Evolutionary conservation across 2,329 filamentous ascomycete genomes (phyloP).

Genomic region (Trichoderma hamatum): DNA sequence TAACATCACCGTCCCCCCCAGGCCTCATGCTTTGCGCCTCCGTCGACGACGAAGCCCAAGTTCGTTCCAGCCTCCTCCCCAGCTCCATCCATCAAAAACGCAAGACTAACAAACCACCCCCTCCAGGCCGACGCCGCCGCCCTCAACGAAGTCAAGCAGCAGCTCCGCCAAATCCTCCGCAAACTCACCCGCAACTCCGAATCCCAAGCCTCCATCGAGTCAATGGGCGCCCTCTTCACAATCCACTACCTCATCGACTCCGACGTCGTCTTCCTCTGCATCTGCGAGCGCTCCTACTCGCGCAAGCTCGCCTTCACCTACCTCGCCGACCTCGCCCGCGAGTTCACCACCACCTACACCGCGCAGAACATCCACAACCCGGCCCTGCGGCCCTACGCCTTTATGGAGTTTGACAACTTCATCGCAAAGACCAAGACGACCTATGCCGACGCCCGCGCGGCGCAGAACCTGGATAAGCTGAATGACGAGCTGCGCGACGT

Average conservation of each 20-base stretch:
- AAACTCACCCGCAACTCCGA: constrained; percentile 87
- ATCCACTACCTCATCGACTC: constrained; percentile 88
- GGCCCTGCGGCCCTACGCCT: constrained; percentile 85
- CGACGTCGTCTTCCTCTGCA: constrained; percentile 87
- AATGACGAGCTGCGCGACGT: constrained; percentile 98
- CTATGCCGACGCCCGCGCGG: constrained; percentile 88
- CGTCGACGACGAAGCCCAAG: constrained; percentile 84
- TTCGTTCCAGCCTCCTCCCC: constrained; percentile 40
- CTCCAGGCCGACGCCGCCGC: constrained; percentile 62
- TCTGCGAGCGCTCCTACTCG: constrained; percentile 91
- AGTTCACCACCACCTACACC: constrained; percentile 88
- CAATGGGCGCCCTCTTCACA: constrained; percentile 73
- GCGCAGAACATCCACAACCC: constrained; percentile 72
- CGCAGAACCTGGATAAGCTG: constrained; percentile 90
- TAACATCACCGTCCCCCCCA: constrained; percentile 41
- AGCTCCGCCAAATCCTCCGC: constrained; percentile 88
- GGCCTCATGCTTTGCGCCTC: constrained; percentile 94
- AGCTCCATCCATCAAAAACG: background rate
- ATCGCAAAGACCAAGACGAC: constrained; percentile 90
- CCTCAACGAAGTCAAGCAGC: constrained; percentile 84
- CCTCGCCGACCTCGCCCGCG: constrained; percentile 85
- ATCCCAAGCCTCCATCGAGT: constrained; percentile 89
- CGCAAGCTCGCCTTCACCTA: constrained; percentile 99
- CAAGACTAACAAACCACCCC: background rate
- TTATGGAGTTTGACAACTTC: constrained; percentile 97